These are phyloP conservation scores for Mycena haematopus DNA, from an alignment of 768 basidiomycete genomes.

Conservation along the genomic window DNA sequence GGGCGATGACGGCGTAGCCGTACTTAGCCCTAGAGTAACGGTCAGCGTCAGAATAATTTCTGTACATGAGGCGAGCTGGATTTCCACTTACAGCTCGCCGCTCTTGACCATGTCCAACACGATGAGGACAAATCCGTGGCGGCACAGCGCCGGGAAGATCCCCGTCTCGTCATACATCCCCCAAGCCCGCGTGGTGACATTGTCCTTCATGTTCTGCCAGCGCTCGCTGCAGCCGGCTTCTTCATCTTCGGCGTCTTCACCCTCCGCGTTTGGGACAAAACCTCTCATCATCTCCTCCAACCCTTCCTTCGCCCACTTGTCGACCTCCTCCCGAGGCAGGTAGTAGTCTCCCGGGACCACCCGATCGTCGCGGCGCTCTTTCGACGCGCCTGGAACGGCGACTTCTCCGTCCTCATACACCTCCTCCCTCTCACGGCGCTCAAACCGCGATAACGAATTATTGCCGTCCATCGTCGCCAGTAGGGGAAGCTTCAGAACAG, in stretches of 20 bases:
- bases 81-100: constrained; percentile 8
- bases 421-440: neutral
- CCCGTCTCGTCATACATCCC: constrained; percentile 33
- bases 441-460: neutral
- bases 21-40: neutral
- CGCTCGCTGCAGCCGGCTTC: constrained; percentile 17
- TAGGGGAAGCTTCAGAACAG: neutral
- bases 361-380: neutral
- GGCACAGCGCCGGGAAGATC: constrained; percentile 22
- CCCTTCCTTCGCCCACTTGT: neutral
- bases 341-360: neutral
- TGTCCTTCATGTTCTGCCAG: constrained; percentile 8
- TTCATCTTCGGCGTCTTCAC: neutral
- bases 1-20: neutral
- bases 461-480: too few species aligned
- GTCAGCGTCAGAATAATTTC: too few species aligned
- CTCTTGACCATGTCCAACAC: constrained; percentile 24
- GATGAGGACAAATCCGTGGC: constrained; percentile 25
- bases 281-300: neutral
- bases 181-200: constrained; percentile 23
- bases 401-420: neutral
- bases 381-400: neutral
- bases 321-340: neutral
- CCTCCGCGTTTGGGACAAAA: neutral
- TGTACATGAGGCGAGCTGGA: too few species aligned